Base-by-base conservation (phyloP, 352 stramenopile species). In the Phytophthora cryptogea region DNA sequence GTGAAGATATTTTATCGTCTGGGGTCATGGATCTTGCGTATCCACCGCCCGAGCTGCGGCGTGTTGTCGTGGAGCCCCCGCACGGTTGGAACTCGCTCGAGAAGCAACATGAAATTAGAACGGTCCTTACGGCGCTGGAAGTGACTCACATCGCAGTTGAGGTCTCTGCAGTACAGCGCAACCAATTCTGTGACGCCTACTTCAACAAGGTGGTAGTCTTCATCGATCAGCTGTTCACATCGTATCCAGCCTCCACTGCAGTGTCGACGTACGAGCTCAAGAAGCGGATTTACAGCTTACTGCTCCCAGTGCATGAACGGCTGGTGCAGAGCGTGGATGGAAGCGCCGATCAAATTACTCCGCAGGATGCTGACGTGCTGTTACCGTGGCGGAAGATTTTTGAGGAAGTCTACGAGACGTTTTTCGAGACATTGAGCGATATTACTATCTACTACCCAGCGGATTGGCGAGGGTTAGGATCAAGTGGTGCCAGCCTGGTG, bases 181-280 rank as follows among this genome's bases (percentile, higher is more conserved):
- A 68, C 6, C 66, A 77, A 23, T 63, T 81, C 11, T 92, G 83
- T 49, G 75, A 86, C 23, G 54, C 74, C 16, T 83, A 76, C 53
- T 90, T 89, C 46, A 68, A 66, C 10, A 76, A 74, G 26, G 63
- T 88, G n/a, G 65, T 66, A 8, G 43, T 67, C 5, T 84, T 89
- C 32, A 74, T 92, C 36, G 79, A 92, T 42, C 55, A 31, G 14
- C 33, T 92, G 0, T 92, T 89, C 47, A 51, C 54, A 14, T 71
- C 57, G 8, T 61, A 58, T 54, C 35, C 50, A 47, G 50, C 54
- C 32, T 28, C 48, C 10, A 49, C 54, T 16, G 41, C 59, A 8
- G 54, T 89, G n/a, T 89, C 80, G 26, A 75, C 72, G 13, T 75
- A 68, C 9, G 83, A 92, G 43, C 51, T 92, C 8, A 90, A 92